Evolutionary conservation across 148 eudicot genomes (phyloP).

Genomic region (Spergularia marina): DNA sequence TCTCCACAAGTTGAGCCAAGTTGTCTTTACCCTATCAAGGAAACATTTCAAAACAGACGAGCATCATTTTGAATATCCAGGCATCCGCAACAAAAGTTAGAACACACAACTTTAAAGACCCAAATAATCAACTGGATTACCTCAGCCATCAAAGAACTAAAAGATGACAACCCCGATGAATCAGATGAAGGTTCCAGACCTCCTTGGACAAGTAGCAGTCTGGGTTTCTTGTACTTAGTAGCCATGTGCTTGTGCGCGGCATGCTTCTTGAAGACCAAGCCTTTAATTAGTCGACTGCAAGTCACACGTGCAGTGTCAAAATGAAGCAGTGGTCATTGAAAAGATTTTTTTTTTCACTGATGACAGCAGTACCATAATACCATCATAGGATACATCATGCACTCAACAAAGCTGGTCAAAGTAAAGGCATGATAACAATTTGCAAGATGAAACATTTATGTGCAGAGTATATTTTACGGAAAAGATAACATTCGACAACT

Average conservation of each 20-base stretch:
- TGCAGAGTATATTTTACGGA: too few relatives aligned
- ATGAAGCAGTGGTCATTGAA: background rate
- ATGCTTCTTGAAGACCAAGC: conserved; percentile 90
- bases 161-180: conserved; percentile 71
- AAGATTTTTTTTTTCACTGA: too few relatives aligned
- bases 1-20: conserved; percentile 40
- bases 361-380: too few relatives aligned
- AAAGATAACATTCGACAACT: too few relatives aligned
- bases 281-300: conserved; percentile 70
- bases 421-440: too few relatives aligned
- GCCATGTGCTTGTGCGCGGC: conserved; percentile 99
- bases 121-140: conserved; percentile 28
- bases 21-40: conserved; percentile 49
- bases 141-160: conserved; percentile 66
- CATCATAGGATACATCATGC: too few relatives aligned
- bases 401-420: too few relatives aligned
- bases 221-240: conserved; percentile 69
- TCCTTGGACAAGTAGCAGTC: conserved; percentile 69
- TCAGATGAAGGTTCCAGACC: conserved; percentile 65
- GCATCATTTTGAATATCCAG: conserved; percentile 4
- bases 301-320: background rate
- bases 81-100: background rate
- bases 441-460: too few relatives aligned
- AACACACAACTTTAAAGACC: background rate
- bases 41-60: conserved; percentile 25